Conservation (phyloP, 768 basidiomycete genomes). For the Omphalotus guepiniiformis region DNA sequence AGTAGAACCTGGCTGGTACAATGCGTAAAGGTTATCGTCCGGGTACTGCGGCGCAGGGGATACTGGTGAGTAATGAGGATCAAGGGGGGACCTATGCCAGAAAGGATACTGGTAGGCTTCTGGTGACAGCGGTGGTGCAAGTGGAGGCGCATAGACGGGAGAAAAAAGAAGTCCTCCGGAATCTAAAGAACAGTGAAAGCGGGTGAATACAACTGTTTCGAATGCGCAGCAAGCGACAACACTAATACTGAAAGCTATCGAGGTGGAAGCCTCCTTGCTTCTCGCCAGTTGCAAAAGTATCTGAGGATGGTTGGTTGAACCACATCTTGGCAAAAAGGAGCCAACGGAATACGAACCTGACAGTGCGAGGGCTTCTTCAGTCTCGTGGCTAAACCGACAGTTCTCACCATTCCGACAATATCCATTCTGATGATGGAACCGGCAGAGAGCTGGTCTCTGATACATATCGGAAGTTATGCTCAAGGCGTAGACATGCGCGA, state of each 20-base stretch:
- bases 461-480: constrained; percentile 16
- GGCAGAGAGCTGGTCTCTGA: constrained; percentile 23
- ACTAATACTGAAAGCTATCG: no score
- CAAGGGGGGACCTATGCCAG: constrained; percentile 1
- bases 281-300: no score
- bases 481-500: constrained; percentile 35
- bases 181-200: no score
- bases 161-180: background rate
- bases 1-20: constrained; percentile 9
- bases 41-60: background rate
- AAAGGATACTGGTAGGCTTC: background rate
- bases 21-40: background rate
- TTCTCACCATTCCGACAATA: constrained; percentile 31
- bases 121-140: background rate
- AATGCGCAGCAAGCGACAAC: no score
- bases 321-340: no score
- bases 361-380: constrained; percentile 7
- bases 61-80: constrained; percentile 1
- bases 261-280: no score
- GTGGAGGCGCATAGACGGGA: background rate
- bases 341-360: no score
- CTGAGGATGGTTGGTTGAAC: no score
- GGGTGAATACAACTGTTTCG: no score
- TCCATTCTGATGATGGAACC: constrained; percentile 32
- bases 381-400: constrained; percentile 35